A percentile compares a stretch with the other conserved stretches of the same genome.
Evolutionary conservation across 2,329 filamentous ascomycete genomes (phyloP).

Genomic region (Colletotrichum sp.): DNA sequence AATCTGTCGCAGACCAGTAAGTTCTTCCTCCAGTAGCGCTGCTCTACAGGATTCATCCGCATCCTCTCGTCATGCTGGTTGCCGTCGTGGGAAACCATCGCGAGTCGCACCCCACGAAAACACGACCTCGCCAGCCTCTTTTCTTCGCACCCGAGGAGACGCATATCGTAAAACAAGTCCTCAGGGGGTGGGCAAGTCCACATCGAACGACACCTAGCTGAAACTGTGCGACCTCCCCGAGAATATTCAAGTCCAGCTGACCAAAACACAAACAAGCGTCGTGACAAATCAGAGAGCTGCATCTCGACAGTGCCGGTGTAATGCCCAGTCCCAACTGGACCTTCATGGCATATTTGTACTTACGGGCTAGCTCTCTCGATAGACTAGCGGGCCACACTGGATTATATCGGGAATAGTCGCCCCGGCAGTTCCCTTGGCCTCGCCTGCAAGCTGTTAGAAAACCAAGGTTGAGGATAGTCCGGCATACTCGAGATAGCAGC

Average conservation of each 20-base stretch:
- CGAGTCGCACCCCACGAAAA: background rate
- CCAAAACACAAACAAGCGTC: background rate
- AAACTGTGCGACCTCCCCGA: slow-evolving; percentile 10
- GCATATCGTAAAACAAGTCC: background rate
- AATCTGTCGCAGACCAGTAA: background rate
- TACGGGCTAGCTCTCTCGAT: background rate
- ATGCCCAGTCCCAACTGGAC: background rate
- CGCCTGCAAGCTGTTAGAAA: background rate
- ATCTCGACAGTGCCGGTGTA: background rate
- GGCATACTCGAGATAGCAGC: background rate
- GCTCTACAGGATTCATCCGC: background rate
- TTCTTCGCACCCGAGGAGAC: background rate
- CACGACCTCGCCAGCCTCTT: background rate
- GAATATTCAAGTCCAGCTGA: slow-evolving; percentile 10
- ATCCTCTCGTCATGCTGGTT: background rate
- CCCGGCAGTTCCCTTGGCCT: background rate
- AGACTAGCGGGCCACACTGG: background rate
- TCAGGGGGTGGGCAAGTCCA: slow-evolving; percentile 5
- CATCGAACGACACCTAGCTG: slow-evolving; percentile 16
- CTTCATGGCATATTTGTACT: background rate
- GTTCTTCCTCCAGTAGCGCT: background rate
- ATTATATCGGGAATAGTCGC: background rate
- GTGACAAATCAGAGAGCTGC: slow-evolving; percentile 5
- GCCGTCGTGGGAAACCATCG: background rate
- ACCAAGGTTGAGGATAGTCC: background rate